phyloP scores from a whole-genome alignment of 1,284 basidiomycete species.

The Leccinum pallidistipes region DNA sequence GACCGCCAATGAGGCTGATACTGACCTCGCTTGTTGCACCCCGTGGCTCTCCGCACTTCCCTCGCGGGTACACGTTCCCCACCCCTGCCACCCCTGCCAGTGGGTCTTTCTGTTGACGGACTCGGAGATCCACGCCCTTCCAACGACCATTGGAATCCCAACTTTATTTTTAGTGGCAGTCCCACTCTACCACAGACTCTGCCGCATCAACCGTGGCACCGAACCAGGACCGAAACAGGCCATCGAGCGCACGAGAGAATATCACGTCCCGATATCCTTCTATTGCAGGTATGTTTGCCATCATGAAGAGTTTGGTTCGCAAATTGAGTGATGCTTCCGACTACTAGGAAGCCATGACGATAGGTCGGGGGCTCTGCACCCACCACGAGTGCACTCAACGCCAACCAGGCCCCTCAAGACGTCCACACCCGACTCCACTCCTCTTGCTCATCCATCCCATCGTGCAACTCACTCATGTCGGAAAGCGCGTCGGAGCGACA shows the following conservation, averaged over 20 bases:
- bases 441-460: constrained; percentile 32
- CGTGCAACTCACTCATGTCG: constrained; percentile 44
- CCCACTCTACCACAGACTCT: constrained; percentile 5
- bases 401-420: constrained; percentile 17
- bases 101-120: constrained; percentile 19
- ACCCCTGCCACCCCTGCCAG: constrained; percentile 34
- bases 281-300: constrained; percentile 16
- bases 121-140: constrained; percentile 15
- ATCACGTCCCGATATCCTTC: constrained; percentile 8
- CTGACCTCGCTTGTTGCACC: too few relatives aligned
- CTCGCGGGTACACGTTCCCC: constrained; percentile 36
- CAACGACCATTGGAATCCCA: constrained; percentile 18
- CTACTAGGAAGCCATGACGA: constrained; percentile 4
- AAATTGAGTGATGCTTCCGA: constrained; percentile 7
- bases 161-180: constrained; percentile 18
- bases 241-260: constrained; percentile 11
- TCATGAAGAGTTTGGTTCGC: background rate
- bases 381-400: constrained; percentile 6
- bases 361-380: constrained; percentile 18
- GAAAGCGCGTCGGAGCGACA: constrained; percentile 44
- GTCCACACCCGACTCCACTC: constrained; percentile 23
- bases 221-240: constrained; percentile 15
- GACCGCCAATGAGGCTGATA: too few relatives aligned
- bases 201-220: constrained; percentile 17
- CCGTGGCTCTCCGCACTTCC: constrained; percentile 44